A percentile compares a stretch with the other conserved stretches of the same genome.
These are phyloP conservation scores for Silene vulgaris DNA, from an alignment of 179 eudicot genomes.

Conservation along the genomic window DNA sequence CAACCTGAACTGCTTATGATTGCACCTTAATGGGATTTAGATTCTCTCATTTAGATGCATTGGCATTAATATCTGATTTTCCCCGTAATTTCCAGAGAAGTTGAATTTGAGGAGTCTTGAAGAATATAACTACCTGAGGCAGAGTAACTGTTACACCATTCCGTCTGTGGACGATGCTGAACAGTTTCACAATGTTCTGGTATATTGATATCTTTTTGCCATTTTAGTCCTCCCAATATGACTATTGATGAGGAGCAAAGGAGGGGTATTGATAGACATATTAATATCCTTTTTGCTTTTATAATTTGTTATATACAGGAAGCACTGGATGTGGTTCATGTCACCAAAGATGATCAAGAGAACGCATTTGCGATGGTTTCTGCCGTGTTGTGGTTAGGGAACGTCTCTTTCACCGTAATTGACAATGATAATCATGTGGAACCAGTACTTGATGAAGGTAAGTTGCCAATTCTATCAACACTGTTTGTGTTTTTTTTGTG, in stretches of 20 bases:
- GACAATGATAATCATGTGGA: conserved; percentile 90
- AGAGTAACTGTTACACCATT: conserved; percentile 74
- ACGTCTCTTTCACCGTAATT: conserved; percentile 57
- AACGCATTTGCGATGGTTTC: conserved; percentile 84
- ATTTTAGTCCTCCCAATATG: background rate
- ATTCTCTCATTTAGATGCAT: background rate
- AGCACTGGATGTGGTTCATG: conserved; percentile 78
- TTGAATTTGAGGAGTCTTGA: conserved; percentile 59
- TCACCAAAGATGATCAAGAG: conserved; percentile 81
- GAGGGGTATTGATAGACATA: conserved; percentile 7
- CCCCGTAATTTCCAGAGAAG: conserved; percentile 47
- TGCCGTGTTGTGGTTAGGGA: conserved; percentile 93
- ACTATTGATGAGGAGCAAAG: background rate
- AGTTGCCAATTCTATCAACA: conserved; percentile 11
- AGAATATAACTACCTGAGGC: conserved; percentile 72
- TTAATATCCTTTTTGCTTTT: conserved; percentile 1
- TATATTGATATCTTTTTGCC: conserved; percentile 28
- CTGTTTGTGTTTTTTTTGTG: background rate
- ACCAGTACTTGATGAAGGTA: conserved; percentile 85
- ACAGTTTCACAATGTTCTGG: conserved; percentile 70
- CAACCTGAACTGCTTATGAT: conserved; percentile 1
- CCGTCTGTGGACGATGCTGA: conserved; percentile 91
- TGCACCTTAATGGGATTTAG: background rate
- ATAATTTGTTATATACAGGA: conserved; percentile 43
- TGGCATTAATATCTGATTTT: background rate